phyloP scores from a whole-genome alignment of 2,329 filamentous ascomycete genomes.

The Penicillium verrucosum region DNA sequence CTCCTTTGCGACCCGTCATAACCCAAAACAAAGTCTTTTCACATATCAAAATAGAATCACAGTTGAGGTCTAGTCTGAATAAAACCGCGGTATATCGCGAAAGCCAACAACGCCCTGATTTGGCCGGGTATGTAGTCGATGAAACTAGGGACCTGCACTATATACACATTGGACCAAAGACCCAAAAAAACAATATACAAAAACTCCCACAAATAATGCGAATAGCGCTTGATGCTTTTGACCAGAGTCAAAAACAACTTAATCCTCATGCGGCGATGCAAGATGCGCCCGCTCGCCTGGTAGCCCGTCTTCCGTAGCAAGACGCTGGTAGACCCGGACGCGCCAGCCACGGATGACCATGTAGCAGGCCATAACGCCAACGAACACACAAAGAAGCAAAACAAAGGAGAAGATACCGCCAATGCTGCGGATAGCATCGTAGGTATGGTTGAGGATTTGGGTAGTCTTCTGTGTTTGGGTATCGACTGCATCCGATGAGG shows the following conservation, averaged over 20 bases:
- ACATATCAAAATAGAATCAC: not conserved
- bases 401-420: conserved; percentile 20
- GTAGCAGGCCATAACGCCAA: conserved; percentile 15
- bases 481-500: conserved; percentile 7
- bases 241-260: not conserved
- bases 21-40: not conserved
- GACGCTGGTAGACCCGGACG: conserved; percentile 22
- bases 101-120: not conserved
- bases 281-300: conserved; percentile 15
- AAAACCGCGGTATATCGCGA: not conserved
- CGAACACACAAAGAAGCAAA: conserved; percentile 17
- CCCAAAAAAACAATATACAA: conserved; percentile 2
- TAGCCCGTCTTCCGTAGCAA: conserved; percentile 10
- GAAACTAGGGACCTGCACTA: not conserved
- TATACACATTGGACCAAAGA: conserved; percentile 8
- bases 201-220: conserved; percentile 12
- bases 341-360: conserved; percentile 25
- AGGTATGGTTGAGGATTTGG: conserved; percentile 14
- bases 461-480: conserved; percentile 19
- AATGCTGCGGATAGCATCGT: conserved; percentile 18
- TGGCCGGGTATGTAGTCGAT: not conserved
- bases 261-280: conserved; percentile 12
- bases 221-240: not conserved
- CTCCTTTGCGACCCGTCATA: not conserved
- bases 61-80: not conserved